Conservation (phyloP, 352 stramenopile genomes). For the Globisporangium ultimum region DNA sequence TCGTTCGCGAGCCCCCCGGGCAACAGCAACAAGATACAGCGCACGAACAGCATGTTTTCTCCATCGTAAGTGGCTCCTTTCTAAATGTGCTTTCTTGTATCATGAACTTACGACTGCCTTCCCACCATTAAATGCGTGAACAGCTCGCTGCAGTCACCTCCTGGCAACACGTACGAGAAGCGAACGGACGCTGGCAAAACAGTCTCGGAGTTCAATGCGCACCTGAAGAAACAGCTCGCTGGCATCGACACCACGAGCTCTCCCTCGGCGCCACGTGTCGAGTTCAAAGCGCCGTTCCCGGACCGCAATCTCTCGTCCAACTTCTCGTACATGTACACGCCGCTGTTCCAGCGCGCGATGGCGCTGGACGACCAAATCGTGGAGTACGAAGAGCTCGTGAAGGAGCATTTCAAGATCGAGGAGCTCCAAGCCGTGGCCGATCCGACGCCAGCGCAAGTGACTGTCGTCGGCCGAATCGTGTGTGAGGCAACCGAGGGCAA, state of each 20-base stretch:
- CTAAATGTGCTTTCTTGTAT: neutral
- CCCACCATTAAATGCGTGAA: neutral
- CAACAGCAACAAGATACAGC: slow-evolving; percentile 54
- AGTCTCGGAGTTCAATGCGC: slow-evolving; percentile 75
- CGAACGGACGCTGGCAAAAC: slow-evolving; percentile 74
- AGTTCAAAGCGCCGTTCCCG: slow-evolving; percentile 40
- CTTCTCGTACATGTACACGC: slow-evolving; percentile 83
- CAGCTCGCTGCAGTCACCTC: slow-evolving; percentile 68
- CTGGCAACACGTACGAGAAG: slow-evolving; percentile 69
- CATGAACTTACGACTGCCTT: no score
- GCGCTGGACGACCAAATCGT: slow-evolving; percentile 73
- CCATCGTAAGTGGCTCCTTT: slow-evolving; percentile 32
- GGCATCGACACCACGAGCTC: slow-evolving; percentile 11
- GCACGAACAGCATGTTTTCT: slow-evolving; percentile 72
- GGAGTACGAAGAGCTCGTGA: slow-evolving; percentile 76
- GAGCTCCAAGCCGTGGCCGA: slow-evolving; percentile 67
- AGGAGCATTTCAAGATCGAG: slow-evolving; percentile 55
- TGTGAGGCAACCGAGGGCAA: slow-evolving; percentile 84
- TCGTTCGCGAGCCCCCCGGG: slow-evolving; percentile 57
- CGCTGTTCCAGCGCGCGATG: slow-evolving; percentile 70
- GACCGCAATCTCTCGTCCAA: slow-evolving; percentile 58
- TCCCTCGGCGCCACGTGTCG: slow-evolving; percentile 4
- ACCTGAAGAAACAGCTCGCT: slow-evolving; percentile 56
- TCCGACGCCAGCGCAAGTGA: slow-evolving; percentile 70
- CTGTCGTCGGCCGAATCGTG: slow-evolving; percentile 76